phyloP scores from a whole-genome alignment of 1,284 basidiomycete genomes.

The Thecaphora thlaspeos region DNA sequence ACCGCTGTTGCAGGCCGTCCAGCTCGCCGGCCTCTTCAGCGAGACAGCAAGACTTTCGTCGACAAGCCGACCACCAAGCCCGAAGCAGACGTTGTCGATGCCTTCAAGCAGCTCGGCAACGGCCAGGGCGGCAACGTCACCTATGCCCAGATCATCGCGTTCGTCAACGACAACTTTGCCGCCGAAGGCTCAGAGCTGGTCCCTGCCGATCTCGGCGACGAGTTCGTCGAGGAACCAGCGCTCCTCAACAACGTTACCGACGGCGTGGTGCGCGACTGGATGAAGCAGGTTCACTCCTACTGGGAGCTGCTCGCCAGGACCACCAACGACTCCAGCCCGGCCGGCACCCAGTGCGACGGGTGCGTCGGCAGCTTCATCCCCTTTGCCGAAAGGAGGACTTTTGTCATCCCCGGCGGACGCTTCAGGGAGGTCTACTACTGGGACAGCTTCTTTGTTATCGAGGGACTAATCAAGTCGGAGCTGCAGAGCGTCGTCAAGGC shows the following conservation, averaged over 20 bases:
- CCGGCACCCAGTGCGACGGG: conserved; percentile 59
- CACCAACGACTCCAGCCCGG: conserved; percentile 72
- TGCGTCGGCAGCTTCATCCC: conserved; percentile 84
- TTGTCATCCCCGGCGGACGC: conserved; percentile 80
- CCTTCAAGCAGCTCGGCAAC: conserved; percentile 66
- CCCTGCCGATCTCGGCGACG: conserved; percentile 63
- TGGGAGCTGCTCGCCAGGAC: conserved; percentile 75
- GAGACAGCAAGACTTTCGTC: conserved; percentile 83
- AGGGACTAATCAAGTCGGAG: conserved; percentile 76
- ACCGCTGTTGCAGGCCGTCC: conserved; percentile 64
- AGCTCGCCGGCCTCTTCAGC: conserved; percentile 71
- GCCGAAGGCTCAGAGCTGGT: conserved; percentile 83
- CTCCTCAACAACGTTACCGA: conserved; percentile 74
- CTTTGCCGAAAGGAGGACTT: conserved; percentile 72
- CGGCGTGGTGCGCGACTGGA: conserved; percentile 70
- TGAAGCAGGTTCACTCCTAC: conserved; percentile 74
- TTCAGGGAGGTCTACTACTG: conserved; percentile 62
- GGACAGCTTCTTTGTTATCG: conserved; percentile 41
- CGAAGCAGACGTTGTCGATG: conserved; percentile 68
- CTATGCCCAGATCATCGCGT: conserved; percentile 63
- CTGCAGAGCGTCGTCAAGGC: conserved; percentile 72
- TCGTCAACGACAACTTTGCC: conserved; percentile 74
- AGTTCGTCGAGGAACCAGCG: conserved; percentile 67
- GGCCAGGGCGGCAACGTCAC: conserved; percentile 63
- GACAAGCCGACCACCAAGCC: conserved; percentile 63